Base-by-base conservation (phyloP, 805 yeast genomes). In the Komagataella kurtzmanii region DNA sequence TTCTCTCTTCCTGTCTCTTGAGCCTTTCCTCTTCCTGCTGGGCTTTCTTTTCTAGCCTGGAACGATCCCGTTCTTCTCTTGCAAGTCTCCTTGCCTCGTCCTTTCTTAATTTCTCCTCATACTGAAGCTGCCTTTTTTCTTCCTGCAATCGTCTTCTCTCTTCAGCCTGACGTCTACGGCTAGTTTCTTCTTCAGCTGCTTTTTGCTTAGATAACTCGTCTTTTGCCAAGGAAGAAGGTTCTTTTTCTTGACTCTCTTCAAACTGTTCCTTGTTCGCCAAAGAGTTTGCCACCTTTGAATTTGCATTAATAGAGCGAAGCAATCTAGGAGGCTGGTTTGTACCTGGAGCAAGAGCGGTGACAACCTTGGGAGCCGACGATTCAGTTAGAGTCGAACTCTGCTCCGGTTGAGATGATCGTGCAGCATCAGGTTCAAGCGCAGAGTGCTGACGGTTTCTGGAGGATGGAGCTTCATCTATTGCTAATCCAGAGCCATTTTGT, bases 21-120 rank as follows among this genome's bases (percentile, higher is more conserved):
- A 7, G 17, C 40, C 10, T 23, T n/a, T 17, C 24, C 21, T 18
- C 48, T n/a, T 23, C 36, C 40, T 46, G 23, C 40, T 46, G 24
- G n/a, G 18, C 40, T 19, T 46, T 17, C 48, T 46, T 46, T 17
- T 24, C 24, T 18, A 17, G 24, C 10, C 30, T 17, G 6, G 19
- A 18, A 23, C 30, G 24, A 12, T 36, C 48, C 14, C 40, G 4
- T 14, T 30, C 40, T 14, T 24, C n/a, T 21, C 24, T 17, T n/a
- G 48, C 48, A 17, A n/a, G 17, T 18, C 40, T 48, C 23, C 18
- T 48, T 19, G 46, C 54, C 21, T 23, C 21, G 19, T 46, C 52
- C 14, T 47, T 24, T 3, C 45, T 48, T n/a, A 17, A 12, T 36
- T 19, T 46, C n/a, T 24, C 48, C 48, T 46, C 48, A 6, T 17